Percentiles rank a stretch among this genome's conserved stretches.
phyloP scores from a whole-genome alignment of 306 rosid genomes.

The Ammopiptanthus mongolicus region DNA sequence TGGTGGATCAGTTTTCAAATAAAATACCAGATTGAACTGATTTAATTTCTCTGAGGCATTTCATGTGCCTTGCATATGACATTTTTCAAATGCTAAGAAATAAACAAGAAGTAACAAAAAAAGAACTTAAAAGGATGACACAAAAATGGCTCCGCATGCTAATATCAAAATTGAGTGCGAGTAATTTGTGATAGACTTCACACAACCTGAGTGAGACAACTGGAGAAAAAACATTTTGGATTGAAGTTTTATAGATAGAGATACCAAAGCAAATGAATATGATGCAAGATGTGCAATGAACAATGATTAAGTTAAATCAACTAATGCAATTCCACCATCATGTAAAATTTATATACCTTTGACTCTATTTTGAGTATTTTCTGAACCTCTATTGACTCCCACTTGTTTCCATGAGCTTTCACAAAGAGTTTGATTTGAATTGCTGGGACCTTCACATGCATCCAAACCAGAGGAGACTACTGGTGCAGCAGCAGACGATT shows the following conservation, averaged over 20 bases:
- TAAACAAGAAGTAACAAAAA: background rate
- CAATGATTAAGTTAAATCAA: background rate
- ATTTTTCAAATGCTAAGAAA: background rate
- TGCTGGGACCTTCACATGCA: slow-evolving; percentile 82
- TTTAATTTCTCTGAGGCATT: background rate
- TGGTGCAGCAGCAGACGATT: slow-evolving; percentile 92
- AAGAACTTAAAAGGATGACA: background rate
- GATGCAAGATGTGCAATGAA: background rate
- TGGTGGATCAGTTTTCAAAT: background rate
- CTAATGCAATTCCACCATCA: background rate
- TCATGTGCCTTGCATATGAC: background rate
- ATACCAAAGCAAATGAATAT: background rate
- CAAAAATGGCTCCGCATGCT: background rate
- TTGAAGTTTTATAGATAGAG: background rate
- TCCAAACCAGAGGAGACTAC: slow-evolving; percentile 81
- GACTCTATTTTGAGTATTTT: slow-evolving; percentile 55
- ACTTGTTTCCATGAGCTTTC: slow-evolving; percentile 77
- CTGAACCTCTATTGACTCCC: slow-evolving; percentile 51
- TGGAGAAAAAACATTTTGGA: background rate
- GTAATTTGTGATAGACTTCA: background rate
- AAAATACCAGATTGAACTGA: background rate
- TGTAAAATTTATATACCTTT: slow-evolving; percentile 49
- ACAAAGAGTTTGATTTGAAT: slow-evolving; percentile 64
- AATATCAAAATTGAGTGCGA: background rate
- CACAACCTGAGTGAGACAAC: background rate